These are phyloP conservation scores for Lachnellula hyalina DNA, from an alignment of 2,329 filamentous ascomycete species.

Conservation along the genomic window DNA sequence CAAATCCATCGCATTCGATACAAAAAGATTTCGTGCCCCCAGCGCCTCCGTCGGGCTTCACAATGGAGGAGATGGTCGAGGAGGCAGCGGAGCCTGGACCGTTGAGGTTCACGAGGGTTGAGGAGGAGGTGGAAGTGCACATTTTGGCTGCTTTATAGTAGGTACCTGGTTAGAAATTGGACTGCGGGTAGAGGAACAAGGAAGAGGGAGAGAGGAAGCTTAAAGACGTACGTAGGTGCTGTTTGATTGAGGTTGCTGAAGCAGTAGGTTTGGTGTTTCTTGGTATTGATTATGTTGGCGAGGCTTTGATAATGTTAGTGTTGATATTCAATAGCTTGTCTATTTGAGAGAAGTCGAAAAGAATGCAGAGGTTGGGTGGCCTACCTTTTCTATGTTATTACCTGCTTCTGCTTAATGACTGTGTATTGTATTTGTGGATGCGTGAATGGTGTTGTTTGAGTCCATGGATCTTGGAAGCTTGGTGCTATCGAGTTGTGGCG, in stretches of 20 bases:
- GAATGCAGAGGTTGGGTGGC: too few species aligned
- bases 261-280: background rate
- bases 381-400: too few species aligned
- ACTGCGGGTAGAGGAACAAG: background rate
- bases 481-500: too few species aligned
- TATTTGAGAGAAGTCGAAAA: too few species aligned
- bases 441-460: too few species aligned
- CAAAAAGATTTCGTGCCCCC: constrained; percentile 38
- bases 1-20: constrained; percentile 43
- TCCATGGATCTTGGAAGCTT: too few species aligned
- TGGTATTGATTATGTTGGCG: background rate
- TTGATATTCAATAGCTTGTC: too few species aligned
- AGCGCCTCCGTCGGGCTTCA: constrained; percentile 42
- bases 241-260: background rate
- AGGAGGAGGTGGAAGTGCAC: constrained; percentile 31
- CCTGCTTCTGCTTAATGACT: too few species aligned
- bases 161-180: background rate
- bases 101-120: constrained; percentile 36
- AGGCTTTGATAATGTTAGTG: constrained; percentile 5
- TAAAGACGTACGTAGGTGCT: background rate
- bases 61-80: constrained; percentile 44
- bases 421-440: too few species aligned
- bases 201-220: background rate
- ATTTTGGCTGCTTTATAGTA: constrained; percentile 14
- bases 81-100: constrained; percentile 45